A percentile compares a stretch with the other conserved stretches of the same genome.
Evolutionary conservation across 768 basidiomycete species (phyloP).

Genomic region (Auriculariales sp.): DNA sequence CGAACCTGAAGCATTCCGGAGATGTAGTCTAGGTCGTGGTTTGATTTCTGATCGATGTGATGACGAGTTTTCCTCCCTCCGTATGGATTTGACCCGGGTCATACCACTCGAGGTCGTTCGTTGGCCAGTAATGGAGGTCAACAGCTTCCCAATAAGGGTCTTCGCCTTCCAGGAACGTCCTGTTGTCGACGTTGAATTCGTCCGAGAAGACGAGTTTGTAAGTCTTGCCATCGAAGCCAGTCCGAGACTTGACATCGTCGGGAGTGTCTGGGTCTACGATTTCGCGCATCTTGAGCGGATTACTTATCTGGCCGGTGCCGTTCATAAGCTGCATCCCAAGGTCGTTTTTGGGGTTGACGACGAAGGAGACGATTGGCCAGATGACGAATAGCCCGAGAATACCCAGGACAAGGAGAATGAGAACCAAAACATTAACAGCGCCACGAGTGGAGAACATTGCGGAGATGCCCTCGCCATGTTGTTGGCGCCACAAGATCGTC

Average conservation of each 20-base stretch:
- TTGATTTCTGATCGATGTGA: slow-evolving; percentile 61
- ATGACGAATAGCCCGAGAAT: slow-evolving; percentile 75
- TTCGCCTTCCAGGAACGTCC: slow-evolving; percentile 66
- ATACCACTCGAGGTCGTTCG: slow-evolving; percentile 78
- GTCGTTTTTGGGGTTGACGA: slow-evolving; percentile 17
- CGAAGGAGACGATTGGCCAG: slow-evolving; percentile 65
- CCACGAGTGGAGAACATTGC: slow-evolving; percentile 44
- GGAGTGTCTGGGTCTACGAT: slow-evolving; percentile 76
- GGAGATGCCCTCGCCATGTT: neutral
- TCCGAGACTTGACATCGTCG: slow-evolving; percentile 32
- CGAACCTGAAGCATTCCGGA: slow-evolving; percentile 50
- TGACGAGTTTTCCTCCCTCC: slow-evolving; percentile 57
- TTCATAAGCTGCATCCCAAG: slow-evolving; percentile 43
- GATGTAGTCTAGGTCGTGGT: slow-evolving; percentile 72
- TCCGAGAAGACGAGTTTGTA: slow-evolving; percentile 83
- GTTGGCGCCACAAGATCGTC: neutral
- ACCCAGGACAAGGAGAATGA: slow-evolving; percentile 51
- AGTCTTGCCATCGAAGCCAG: slow-evolving; percentile 57
- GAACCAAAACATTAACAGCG: slow-evolving; percentile 62
- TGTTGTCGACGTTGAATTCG: slow-evolving; percentile 64
- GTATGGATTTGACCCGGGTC: slow-evolving; percentile 63
- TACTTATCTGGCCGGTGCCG: slow-evolving; percentile 73
- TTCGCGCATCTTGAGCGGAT: slow-evolving; percentile 45
- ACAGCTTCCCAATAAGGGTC: slow-evolving; percentile 79
- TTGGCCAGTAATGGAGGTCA: slow-evolving; percentile 72